Percentiles rank a stretch among this genome's conserved stretches.
Conservation (phyloP, 2,329 filamentous ascomycete genomes). For the Talaromyces amestolkiae region DNA sequence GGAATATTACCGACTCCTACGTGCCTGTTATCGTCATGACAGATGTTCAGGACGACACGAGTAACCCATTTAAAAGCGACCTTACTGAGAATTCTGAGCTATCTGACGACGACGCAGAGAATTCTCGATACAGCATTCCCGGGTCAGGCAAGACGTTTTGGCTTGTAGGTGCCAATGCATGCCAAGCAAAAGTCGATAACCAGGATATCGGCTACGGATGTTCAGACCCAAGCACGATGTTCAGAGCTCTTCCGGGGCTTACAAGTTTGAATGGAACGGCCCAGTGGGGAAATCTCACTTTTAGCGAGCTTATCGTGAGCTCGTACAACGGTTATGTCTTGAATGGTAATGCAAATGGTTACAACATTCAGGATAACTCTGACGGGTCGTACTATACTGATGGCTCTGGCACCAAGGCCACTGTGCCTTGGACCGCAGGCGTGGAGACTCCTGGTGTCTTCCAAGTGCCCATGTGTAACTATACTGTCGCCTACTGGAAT, state of each 20-base stretch:
- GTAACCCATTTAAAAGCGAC: too few species aligned
- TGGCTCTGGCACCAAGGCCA: background rate
- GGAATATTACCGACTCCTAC: too few species aligned
- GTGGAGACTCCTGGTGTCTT: background rate
- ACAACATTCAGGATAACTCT: background rate
- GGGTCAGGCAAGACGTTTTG: too few species aligned
- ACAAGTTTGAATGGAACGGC: background rate
- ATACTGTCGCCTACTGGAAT: background rate
- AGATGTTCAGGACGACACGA: too few species aligned
- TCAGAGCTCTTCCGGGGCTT: background rate
- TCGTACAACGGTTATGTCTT: background rate
- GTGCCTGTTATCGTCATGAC: too few species aligned
- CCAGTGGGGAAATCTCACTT: background rate
- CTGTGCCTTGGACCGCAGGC: background rate
- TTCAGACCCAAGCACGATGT: background rate
- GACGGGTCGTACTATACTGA: background rate
- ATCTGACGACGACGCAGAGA: too few species aligned
- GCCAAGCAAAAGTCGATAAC: too few species aligned
- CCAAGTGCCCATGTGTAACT: background rate
- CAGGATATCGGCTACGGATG: background rate
- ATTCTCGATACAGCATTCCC: too few species aligned
- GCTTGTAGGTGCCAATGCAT: too few species aligned
- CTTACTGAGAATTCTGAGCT: too few species aligned
- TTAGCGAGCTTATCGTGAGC: background rate
- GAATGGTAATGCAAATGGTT: background rate